phyloP scores from a whole-genome alignment of 1,284 basidiomycete genomes.

The Afroboletus lepidellus region DNA sequence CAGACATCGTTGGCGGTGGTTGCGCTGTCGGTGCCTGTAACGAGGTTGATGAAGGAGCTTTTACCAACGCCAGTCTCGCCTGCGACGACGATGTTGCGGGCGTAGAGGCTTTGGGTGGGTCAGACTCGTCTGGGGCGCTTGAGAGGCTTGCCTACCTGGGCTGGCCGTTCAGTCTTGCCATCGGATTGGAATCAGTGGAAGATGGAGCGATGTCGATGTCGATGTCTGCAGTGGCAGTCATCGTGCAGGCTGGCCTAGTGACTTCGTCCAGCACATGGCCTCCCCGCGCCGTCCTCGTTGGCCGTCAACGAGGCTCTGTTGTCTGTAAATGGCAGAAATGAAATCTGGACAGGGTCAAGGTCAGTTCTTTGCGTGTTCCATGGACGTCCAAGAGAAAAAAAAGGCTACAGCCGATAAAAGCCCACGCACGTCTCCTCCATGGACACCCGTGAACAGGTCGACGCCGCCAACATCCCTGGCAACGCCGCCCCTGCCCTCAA shows the following conservation, averaged over 20 bases:
- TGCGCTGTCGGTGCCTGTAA: slow-evolving; percentile 15
- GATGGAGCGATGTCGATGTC: not conserved
- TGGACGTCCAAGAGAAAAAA: too few species aligned
- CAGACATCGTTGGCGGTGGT: slow-evolving; percentile 23
- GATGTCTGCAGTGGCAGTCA: not conserved
- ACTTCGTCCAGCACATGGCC: slow-evolving; percentile 6
- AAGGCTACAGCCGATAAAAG: too few species aligned
- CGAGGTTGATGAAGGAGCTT: slow-evolving; percentile 28
- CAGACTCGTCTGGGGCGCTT: not conserved
- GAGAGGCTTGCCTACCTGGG: slow-evolving; percentile 8
- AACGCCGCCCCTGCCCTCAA: slow-evolving; percentile 27
- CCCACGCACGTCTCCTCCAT: slow-evolving; percentile 1
- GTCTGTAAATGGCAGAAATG: not conserved
- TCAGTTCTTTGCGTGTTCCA: too few species aligned
- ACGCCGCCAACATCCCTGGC: slow-evolving; percentile 23
- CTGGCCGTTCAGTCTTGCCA: slow-evolving; percentile 6
- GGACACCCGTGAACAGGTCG: slow-evolving; percentile 16
- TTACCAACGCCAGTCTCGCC: slow-evolving; percentile 23
- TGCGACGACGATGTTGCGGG: slow-evolving; percentile 25
- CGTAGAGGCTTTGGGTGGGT: slow-evolving; percentile 6
- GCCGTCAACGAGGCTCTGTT: not conserved
- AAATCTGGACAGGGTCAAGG: not conserved
- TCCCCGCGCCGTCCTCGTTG: slow-evolving; percentile 19
- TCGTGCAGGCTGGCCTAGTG: not conserved
- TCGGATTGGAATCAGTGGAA: not conserved